A percentile compares a stretch with the other conserved stretches of the same genome.
Conservation (phyloP, 148 eudicot genomes). For the Silene latifolia region DNA sequence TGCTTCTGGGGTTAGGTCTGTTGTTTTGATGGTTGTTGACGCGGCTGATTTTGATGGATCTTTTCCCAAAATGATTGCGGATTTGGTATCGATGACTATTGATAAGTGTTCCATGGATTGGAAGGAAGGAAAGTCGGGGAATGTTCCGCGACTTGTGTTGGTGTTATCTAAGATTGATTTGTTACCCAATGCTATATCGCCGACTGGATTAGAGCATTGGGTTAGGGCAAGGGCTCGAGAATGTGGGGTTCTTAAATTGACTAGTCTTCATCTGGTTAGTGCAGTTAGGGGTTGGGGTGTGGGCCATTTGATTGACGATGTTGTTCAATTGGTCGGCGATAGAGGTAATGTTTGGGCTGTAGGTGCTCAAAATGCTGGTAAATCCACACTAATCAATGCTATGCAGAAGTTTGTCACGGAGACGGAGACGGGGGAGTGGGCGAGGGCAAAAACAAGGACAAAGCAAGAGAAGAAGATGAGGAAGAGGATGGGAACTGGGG, state of each 20-base stretch:
- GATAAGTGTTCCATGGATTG: slow-evolving; percentile 60
- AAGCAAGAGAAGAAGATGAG: no score
- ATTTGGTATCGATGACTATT: slow-evolving; percentile 58
- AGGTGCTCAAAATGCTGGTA: slow-evolving; percentile 97
- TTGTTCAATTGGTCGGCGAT: slow-evolving; percentile 65
- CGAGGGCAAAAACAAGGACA: no score
- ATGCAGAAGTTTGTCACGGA: slow-evolving; percentile 53
- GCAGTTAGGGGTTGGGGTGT: slow-evolving; percentile 85
- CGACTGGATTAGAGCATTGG: slow-evolving; percentile 87
- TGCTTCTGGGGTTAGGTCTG: slow-evolving; percentile 59
- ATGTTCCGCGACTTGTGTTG: slow-evolving; percentile 76
- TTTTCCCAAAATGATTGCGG: slow-evolving; percentile 75
- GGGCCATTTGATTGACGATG: slow-evolving; percentile 77
- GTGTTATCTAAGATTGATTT: slow-evolving; percentile 90
- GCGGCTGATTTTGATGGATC: slow-evolving; percentile 88
- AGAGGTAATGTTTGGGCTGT: slow-evolving; percentile 96
- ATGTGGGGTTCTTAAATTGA: slow-evolving; percentile 68
- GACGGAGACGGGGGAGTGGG: no score
- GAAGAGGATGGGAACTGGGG: slow-evolving; percentile 44
- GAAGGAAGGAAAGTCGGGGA: slow-evolving; percentile 94
- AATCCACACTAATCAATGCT: slow-evolving; percentile 87
- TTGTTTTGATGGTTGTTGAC: slow-evolving; percentile 86
- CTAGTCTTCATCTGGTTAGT: slow-evolving; percentile 90
- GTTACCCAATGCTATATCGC: slow-evolving; percentile 61
- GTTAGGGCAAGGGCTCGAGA: slow-evolving; percentile 82